phyloP scores from a whole-genome alignment of 1,139 yeast species.

The Blastobotrys capitulatus region DNA sequence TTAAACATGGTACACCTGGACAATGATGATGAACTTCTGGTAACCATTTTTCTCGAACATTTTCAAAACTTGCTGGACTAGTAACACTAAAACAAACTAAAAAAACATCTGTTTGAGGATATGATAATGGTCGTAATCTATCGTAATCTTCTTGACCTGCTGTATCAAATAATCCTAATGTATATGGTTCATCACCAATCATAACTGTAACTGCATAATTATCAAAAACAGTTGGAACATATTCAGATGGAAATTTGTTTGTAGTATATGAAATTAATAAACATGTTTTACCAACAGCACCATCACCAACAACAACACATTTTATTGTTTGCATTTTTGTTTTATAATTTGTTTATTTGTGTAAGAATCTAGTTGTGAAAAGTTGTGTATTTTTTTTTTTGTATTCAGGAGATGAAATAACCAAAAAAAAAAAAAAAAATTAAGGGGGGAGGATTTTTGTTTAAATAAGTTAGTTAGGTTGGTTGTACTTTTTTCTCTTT shows the following conservation, averaged over 20 bases:
- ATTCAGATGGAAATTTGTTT: conserved; percentile 90
- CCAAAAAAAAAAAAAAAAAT: no score
- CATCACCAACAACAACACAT: conserved; percentile 97
- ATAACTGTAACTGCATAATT: conserved; percentile 97
- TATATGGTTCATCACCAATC: conserved; percentile 98
- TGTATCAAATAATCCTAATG: conserved; percentile 92
- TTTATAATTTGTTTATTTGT: not conserved
- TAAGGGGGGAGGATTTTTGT: no score
- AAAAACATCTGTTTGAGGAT: conserved; percentile 95
- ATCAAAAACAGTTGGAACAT: conserved; percentile 92
- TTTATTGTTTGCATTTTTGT: conserved; percentile 72
- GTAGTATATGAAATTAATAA: conserved; percentile 87
- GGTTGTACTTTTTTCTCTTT: no score
- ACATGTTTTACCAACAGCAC: conserved; percentile 95
- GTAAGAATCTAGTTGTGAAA: no score
- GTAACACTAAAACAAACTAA: conserved; percentile 92
- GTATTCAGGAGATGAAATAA: no score
- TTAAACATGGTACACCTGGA: conserved; percentile 93
- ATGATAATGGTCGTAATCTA: conserved; percentile 90
- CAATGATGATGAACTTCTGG: conserved; percentile 98
- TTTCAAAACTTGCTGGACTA: conserved; percentile 96
- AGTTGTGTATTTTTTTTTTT: no score
- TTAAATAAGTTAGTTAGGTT: no score
- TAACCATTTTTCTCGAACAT: conserved; percentile 97
- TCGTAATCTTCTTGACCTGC: conserved; percentile 99